phyloP scores from a whole-genome alignment of 352 stramenopile genomes.

The Phytophthora multivora region DNA sequence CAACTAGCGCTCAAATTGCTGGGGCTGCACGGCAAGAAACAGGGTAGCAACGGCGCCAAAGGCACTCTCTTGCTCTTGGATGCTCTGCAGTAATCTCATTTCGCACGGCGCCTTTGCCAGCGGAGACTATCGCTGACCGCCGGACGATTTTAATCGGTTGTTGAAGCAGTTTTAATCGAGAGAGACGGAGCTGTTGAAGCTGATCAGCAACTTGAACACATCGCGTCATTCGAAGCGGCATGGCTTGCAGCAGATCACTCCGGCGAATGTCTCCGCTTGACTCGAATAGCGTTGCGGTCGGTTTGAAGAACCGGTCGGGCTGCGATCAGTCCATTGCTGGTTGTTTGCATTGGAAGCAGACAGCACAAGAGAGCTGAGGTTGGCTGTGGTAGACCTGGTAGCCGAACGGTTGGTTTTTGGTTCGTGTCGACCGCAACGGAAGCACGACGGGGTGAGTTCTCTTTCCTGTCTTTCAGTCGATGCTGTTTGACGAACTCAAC shows the following conservation, averaged over 20 bases:
- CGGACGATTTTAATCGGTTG: slow-evolving; percentile 16
- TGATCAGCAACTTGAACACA: slow-evolving; percentile 30
- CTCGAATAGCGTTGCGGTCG: background rate
- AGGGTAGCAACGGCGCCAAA: background rate
- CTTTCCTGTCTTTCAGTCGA: slow-evolving; percentile 5
- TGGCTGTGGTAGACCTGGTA: slow-evolving; percentile 1
- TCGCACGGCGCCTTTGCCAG: background rate
- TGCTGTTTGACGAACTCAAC: slow-evolving; percentile 23
- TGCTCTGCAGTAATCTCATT: background rate
- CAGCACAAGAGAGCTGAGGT: slow-evolving; percentile 33
- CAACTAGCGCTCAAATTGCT: slow-evolving; percentile 3
- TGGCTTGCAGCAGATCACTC: slow-evolving; percentile 15
- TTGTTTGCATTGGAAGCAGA: slow-evolving; percentile 30
- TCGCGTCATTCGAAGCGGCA: slow-evolving; percentile 6
- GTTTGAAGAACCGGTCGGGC: background rate
- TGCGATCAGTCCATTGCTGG: no score
- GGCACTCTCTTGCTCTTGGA: no score
- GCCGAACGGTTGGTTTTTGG: background rate
- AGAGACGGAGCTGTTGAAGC: slow-evolving; percentile 36
- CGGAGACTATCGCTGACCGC: background rate
- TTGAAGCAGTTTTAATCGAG: slow-evolving; percentile 30
- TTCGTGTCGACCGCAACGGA: background rate
- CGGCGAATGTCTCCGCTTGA: background rate
- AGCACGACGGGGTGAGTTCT: background rate
- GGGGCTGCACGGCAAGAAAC: background rate